Evolutionary conservation across 192 early-diverging fungal genomes (phyloP), one percentile per base, ranked within the genome.

Genomic region (Endogone sp.): DNA sequence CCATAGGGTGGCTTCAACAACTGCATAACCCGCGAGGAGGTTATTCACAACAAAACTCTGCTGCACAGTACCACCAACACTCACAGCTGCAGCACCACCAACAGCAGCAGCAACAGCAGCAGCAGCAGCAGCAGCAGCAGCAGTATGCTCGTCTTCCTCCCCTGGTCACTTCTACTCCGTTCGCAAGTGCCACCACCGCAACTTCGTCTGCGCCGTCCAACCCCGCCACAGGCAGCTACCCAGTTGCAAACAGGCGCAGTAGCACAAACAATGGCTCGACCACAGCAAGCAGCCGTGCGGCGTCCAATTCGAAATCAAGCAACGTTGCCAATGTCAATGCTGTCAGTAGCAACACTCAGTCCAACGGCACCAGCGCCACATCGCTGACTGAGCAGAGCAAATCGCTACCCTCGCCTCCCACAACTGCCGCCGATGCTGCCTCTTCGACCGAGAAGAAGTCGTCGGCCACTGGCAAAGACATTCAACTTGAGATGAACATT

Each of bases 41-140:
- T 65, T 3, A 67, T 66, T 49, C 58, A 66, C 60, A 63, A 70
- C 66, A 75, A 71, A 71, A 61, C 74, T 6, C 59, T 65, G 13
- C 58, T 60, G 13, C 24, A 23, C 22, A 31, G 37, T 2, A 32
- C 64, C 64, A 65, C 20, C 37, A 65, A 29, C 64, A 65, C 24
- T 29, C 64, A 9, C 25, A 54, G 64, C 64, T 54, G 11, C 37
- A 32, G 21, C 25, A 22, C 65, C n/a, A 57, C 9, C 20, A 29
- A 20, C 73, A 71, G n/a, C 73, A 65, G 37, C 1, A 32, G 26
- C 64, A 65, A 21, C 37, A 65, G n/a, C 64, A 65, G 20, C 26
- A 24, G 10, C 25, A 54, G 64, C 64, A 31, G 11, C 37, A 32
- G 21, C 25, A 22, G 56, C n/a, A 29, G 30, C 31, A 67, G 10